Conservation (phyloP, 2,329 filamentous ascomycete genomes). For the Exophiala bonariae region DNA sequence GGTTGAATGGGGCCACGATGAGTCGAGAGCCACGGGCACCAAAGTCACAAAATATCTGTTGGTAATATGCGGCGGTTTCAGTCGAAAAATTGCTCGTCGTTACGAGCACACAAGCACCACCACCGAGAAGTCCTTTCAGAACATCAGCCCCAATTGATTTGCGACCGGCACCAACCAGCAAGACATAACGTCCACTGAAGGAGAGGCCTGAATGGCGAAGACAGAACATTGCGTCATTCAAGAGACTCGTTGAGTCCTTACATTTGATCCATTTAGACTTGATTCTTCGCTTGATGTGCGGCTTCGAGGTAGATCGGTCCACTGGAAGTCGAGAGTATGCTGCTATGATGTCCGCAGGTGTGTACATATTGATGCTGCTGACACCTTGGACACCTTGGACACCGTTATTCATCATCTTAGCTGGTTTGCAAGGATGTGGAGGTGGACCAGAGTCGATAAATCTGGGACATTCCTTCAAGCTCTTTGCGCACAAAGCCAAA, state of each 20-base stretch:
- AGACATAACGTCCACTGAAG: conserved; percentile 89
- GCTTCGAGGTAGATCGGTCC: no score
- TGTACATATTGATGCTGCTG: no score
- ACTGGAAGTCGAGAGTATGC: no score
- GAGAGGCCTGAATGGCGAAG: conserved; percentile 81
- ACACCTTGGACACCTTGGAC: no score
- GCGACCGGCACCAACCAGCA: conserved; percentile 97
- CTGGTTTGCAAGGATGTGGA: no score
- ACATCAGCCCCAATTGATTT: conserved; percentile 98
- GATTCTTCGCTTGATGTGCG: no score
- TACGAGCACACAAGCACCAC: conserved; percentile 93
- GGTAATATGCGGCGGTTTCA: conserved; percentile 98
- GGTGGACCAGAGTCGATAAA: no score
- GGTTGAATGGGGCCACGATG: conserved; percentile 97
- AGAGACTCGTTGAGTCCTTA: conserved; percentile 84
- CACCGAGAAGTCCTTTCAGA: conserved; percentile 90
- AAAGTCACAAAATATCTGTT: conserved; percentile 94
- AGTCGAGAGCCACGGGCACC: conserved; percentile 93
- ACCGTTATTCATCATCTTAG: no score
- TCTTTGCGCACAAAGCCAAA: no score
- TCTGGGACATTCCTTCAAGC: no score
- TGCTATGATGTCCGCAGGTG: no score
- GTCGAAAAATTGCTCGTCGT: conserved; percentile 96
- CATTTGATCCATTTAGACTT: no score
- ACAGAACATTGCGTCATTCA: conserved; percentile 87